Base-by-base conservation (phyloP, 305 asterid genomes). In the Fraxinus ornus region DNA sequence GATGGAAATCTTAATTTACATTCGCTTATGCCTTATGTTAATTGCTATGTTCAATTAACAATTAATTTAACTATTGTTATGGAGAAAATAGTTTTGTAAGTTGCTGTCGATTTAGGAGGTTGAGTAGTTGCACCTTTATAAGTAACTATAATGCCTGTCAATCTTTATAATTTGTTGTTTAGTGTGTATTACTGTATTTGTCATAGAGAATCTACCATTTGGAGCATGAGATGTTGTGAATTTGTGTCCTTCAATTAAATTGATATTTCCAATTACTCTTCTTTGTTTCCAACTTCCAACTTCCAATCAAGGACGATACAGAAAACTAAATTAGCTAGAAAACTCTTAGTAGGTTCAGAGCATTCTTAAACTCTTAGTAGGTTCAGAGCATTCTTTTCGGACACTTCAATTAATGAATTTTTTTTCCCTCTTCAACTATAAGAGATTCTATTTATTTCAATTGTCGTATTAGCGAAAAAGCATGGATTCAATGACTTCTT, bases 401-500 rank as follows among this genome's bases (percentile, higher is more conserved):
- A 64, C 47, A 72, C 1, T 78, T 12, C 57, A n/a, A 24, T 72
- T 72, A 49, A 36, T 52, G 12, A 77, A 28, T 75, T 68, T 73
- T 49, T 70, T 76, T 17, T 78, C 81, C 75, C 77, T 44, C 80
- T 83, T 74, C 68, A 36, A 66, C 55, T 84, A 72, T 79, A 81
- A 84, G 81, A 83, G 84, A 75, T 84, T 68, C 85, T 49, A 47
- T 83, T 66, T 30, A 33, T 80, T 55, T 41, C 74, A 13, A 26
- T 79, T 76, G 22, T 39, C 37, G 72, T 75, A 75, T 78, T 75
- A 17, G 39, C 73, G 30, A 24, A 24, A 64, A 80, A 80, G 10
- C 28, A 91, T 90, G 94, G 91, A 83, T 76, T 80, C 70, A 17
- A 41, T 66, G 33, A 77, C 75, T 84, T 80, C 78, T 80, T 24